phyloP scores from a whole-genome alignment of 768 basidiomycete genomes.

The Trametes punicea region DNA sequence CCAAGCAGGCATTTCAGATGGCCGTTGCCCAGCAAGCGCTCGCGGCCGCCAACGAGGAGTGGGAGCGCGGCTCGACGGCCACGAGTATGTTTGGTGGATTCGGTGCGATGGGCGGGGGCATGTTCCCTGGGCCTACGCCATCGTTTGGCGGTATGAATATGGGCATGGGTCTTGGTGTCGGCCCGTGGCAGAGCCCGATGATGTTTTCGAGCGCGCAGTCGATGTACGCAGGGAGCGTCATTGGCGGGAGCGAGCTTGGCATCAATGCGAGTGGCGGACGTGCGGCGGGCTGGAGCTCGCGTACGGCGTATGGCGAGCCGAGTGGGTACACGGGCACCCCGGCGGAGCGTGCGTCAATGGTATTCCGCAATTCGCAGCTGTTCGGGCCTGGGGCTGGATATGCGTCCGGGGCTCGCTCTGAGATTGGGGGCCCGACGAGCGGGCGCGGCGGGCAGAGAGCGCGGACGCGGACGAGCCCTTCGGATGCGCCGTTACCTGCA shows the following conservation, averaged over 20 bases:
- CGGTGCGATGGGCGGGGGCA: slow-evolving; percentile 31
- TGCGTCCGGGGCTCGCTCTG: slow-evolving; percentile 14
- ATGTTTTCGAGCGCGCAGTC: slow-evolving; percentile 51
- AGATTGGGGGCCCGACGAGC: slow-evolving; percentile 16
- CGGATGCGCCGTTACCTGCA: slow-evolving; percentile 21
- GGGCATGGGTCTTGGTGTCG: slow-evolving; percentile 27
- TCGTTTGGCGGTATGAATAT: slow-evolving; percentile 22
- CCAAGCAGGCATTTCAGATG: slow-evolving; percentile 88
- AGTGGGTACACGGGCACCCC: slow-evolving; percentile 39
- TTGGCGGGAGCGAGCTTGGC: slow-evolving; percentile 45
- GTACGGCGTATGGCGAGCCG: slow-evolving; percentile 69
- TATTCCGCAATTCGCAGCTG: slow-evolving; percentile 15
- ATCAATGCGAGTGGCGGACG: slow-evolving; percentile 32
- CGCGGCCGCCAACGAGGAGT: slow-evolving; percentile 85
- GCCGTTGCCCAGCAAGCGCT: slow-evolving; percentile 90
- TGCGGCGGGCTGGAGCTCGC: slow-evolving; percentile 47
- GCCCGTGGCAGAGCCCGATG: slow-evolving; percentile 38
- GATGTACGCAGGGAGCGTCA: slow-evolving; percentile 67
- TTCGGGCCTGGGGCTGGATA: slow-evolving; percentile 3
- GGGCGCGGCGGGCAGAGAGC: slow-evolving; percentile 22
- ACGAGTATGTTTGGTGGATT: slow-evolving; percentile 33
- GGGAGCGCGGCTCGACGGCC: slow-evolving; percentile 73
- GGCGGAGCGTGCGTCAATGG: slow-evolving; percentile 28
- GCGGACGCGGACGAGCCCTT: slow-evolving; percentile 33
- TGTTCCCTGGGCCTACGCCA: slow-evolving; percentile 40